phyloP scores from a whole-genome alignment of 495 filamentous ascomycete species.

The Geoglossum glabrum region DNA sequence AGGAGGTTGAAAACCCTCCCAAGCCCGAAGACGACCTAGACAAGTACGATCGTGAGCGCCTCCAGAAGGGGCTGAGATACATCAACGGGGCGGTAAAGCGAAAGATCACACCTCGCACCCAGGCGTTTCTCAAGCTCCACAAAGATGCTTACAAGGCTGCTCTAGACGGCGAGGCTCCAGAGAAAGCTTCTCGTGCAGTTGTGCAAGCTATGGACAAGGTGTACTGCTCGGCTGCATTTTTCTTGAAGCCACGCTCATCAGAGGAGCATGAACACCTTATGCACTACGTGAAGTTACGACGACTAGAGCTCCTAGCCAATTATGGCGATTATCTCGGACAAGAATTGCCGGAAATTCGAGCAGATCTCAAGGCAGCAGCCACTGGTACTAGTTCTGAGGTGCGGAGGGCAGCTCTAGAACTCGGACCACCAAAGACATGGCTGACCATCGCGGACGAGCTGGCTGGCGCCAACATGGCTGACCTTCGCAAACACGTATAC shows the following conservation, averaged over 20 bases:
- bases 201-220: slow-evolving; percentile 6
- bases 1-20: too few species aligned
- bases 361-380: slow-evolving; percentile 7
- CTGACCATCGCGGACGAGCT: slow-evolving; percentile 6
- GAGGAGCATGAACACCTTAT: slow-evolving; percentile 6
- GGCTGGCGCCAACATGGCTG: slow-evolving; percentile 1
- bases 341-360: slow-evolving; percentile 2
- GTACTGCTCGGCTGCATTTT: slow-evolving; percentile 5
- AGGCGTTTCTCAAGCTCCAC: slow-evolving; percentile 6
- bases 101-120: slow-evolving; percentile 6
- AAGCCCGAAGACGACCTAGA: slow-evolving; percentile 6
- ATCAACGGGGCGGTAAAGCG: slow-evolving; percentile 6
- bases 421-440: slow-evolving; percentile 1
- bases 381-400: not conserved
- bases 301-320: slow-evolving; percentile 7
- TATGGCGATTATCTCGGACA: slow-evolving; percentile 8
- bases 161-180: not conserved
- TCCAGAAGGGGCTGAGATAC: slow-evolving; percentile 7
- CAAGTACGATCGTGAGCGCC: slow-evolving; percentile 4
- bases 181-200: slow-evolving; percentile 4
- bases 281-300: slow-evolving; percentile 6
- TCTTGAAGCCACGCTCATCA: slow-evolving; percentile 5
- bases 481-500: slow-evolving; percentile 3
- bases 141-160: slow-evolving; percentile 8
- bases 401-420: not conserved